phyloP scores from a whole-genome alignment of 495 filamentous ascomycete genomes.

The Xanthoparmelia taractica region DNA sequence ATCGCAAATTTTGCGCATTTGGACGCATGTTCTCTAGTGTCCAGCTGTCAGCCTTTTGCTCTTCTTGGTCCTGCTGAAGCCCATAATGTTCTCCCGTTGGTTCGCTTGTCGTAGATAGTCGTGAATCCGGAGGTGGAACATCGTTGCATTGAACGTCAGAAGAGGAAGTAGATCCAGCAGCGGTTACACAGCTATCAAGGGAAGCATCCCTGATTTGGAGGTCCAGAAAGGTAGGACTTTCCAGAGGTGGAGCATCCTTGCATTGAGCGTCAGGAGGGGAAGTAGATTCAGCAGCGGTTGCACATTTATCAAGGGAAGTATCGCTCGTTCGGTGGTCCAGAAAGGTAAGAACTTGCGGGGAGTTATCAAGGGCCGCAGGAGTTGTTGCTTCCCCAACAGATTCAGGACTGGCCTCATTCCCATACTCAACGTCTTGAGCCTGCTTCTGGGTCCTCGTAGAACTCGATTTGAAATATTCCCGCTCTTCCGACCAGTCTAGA shows the following conservation, averaged over 20 bases:
- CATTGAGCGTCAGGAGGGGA: too few species aligned
- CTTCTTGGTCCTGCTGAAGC: not conserved
- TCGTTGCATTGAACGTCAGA: not conserved
- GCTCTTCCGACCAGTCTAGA: not conserved
- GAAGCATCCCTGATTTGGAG: not conserved
- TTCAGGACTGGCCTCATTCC: not conserved
- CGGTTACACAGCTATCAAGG: not conserved
- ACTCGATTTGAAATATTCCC: not conserved
- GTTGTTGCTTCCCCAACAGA: not conserved
- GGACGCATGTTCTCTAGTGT: conserved; percentile 13
- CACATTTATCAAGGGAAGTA: not conserved
- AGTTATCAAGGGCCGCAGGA: too few species aligned
- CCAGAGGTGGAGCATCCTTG: too few species aligned
- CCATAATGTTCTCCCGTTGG: not conserved
- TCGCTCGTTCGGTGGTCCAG: not conserved
- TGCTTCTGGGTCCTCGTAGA: not conserved
- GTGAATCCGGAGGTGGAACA: not conserved
- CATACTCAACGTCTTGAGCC: not conserved
- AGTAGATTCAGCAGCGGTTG: not conserved
- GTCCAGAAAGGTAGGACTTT: too few species aligned
- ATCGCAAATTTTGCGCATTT: conserved; percentile 16
- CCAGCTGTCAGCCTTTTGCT: conserved; percentile 9
- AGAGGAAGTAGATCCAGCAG: not conserved
- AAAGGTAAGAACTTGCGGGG: too few species aligned
- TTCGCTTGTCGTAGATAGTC: not conserved